Base-by-base conservation (phyloP, 257 asterid species). In the Sherardia arvensis region DNA sequence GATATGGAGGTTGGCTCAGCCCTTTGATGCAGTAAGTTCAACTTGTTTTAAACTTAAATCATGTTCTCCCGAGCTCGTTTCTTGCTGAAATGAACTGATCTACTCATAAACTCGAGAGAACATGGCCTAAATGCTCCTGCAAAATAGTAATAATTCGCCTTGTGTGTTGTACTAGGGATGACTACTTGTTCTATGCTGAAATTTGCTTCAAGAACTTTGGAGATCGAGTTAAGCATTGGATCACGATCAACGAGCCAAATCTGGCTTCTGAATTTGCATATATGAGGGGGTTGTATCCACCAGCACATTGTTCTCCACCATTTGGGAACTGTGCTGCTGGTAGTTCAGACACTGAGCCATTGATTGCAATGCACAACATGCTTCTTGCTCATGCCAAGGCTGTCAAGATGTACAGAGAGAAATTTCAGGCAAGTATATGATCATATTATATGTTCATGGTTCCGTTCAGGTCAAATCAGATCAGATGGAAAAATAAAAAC, bases 381-480 rank as follows among this genome's bases (percentile, higher is more conserved):
- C 51, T 90, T 62, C 58, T 87, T 73, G 96, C 81, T 25, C 97
- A 90, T 75, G 90, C 88, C 65, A 87, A 74, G 69, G 90, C 90
- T n/a, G 83, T 77, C 62, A 82, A 83, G 57, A 29, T 87, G 40
- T 90, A 80, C 58, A 80, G 73, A 3, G 83, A 85, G 43, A 75
- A 56, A 38, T 85, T 77, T 69, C 88, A 81, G 85, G 97, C 71
- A 70, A 81, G 86, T 0, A 51, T 7, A 18, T 17, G 20, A 1
- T 22, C 18, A 9, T 25, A 1, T 28, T 18, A 48, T 15, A n/a
- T n/a, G n/a, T n/a, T n/a, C n/a, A n/a, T n/a, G n/a, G n/a, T n/a
- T n/a, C n/a, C n/a, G n/a, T n/a, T n/a, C n/a, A n/a, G n/a, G n/a
- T n/a, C n/a, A n/a, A n/a, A n/a, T n/a, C n/a, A n/a, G n/a, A n/a